Evolutionary conservation across 805 yeast species (phyloP).

Genomic region (Tetrapisispora pingtungensis): DNA sequence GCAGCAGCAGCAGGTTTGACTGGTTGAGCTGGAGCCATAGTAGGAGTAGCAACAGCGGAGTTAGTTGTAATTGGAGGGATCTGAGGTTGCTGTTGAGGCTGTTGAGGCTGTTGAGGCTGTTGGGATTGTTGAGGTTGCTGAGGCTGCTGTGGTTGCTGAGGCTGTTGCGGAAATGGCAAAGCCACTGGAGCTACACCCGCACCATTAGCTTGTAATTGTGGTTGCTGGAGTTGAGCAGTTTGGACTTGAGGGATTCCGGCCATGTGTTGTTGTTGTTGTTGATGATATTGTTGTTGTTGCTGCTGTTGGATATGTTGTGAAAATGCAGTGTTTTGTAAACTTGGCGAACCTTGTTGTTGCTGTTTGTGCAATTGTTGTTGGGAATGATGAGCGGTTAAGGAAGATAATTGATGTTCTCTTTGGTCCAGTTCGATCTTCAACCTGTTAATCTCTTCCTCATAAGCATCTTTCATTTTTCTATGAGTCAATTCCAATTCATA

Average conservation of each 20-base stretch:
- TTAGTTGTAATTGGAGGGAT: conserved; percentile 5
- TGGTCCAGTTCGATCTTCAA: conserved; percentile 79
- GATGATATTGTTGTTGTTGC: conserved; percentile 4
- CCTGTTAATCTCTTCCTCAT: conserved; percentile 82
- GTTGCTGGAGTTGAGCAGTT: conserved; percentile 9
- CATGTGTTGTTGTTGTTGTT: conserved; percentile 13
- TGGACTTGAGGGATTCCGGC: conserved; percentile 11
- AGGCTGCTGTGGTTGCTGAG: neutral
- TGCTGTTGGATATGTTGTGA: neutral
- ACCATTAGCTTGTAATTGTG: conserved; percentile 6
- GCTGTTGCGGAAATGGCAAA: neutral
- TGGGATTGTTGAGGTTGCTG: neutral
- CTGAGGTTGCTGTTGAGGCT: neutral
- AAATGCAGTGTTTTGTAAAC: neutral
- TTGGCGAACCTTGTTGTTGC: conserved; percentile 14
- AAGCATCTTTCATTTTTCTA: conserved; percentile 87
- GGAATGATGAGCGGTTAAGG: conserved; percentile 33
- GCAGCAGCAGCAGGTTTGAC: conserved; percentile 9
- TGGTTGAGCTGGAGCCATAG: conserved; percentile 6
- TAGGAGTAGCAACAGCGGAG: conserved; percentile 6
- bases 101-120: neutral
- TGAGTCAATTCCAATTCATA: conserved; percentile 90
- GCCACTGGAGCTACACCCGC: neutral
- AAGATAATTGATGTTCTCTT: conserved; percentile 49
- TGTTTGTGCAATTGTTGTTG: conserved; percentile 28